Evolutionary conservation across 139 green algal genomes (phyloP).

Genomic region (Chlorella sorokiniana): DNA sequence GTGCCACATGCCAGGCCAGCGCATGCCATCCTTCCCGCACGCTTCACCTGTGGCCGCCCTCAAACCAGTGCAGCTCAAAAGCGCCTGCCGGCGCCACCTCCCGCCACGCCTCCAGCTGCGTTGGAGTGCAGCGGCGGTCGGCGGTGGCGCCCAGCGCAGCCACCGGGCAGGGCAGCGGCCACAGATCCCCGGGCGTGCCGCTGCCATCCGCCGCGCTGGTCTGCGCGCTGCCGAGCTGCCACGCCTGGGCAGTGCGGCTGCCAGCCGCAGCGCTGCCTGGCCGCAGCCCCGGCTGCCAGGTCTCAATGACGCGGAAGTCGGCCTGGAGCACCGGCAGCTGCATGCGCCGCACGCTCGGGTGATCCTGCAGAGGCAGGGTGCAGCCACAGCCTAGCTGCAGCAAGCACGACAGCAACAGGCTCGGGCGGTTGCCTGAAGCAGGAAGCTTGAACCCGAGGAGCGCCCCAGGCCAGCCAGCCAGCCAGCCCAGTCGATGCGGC

Average conservation of each 20-base stretch:
- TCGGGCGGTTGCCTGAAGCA: too few species aligned
- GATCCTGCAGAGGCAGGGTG: slow-evolving; percentile 35
- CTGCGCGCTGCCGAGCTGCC: too few species aligned
- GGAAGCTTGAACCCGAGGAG: too few species aligned
- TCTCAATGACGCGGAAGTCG: slow-evolving; percentile 58
- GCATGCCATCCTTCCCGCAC: not conserved
- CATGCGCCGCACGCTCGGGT: slow-evolving; percentile 29
- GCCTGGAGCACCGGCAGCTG: slow-evolving; percentile 53
- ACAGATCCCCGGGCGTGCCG: too few species aligned
- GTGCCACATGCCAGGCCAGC: not conserved
- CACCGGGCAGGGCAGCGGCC: slow-evolving; percentile 15
- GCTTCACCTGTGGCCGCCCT: slow-evolving; percentile 9
- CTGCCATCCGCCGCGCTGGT: too few species aligned
- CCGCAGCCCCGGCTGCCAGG: slow-evolving; percentile 57
- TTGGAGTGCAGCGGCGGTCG: slow-evolving; percentile 43
- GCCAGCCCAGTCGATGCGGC: not conserved
- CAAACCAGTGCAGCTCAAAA: slow-evolving; percentile 21
- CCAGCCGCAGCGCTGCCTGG: too few species aligned
- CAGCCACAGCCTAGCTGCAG: too few species aligned
- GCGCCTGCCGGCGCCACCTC: not conserved
- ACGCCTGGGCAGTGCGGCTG: too few species aligned
- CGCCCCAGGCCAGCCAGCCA: not conserved
- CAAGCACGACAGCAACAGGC: too few species aligned
- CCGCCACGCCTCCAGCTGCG: slow-evolving; percentile 37
- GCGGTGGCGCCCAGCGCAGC: not conserved